Conservation (phyloP, 2,329 filamentous ascomycete species). For the Claviceps digitariae region DNA sequence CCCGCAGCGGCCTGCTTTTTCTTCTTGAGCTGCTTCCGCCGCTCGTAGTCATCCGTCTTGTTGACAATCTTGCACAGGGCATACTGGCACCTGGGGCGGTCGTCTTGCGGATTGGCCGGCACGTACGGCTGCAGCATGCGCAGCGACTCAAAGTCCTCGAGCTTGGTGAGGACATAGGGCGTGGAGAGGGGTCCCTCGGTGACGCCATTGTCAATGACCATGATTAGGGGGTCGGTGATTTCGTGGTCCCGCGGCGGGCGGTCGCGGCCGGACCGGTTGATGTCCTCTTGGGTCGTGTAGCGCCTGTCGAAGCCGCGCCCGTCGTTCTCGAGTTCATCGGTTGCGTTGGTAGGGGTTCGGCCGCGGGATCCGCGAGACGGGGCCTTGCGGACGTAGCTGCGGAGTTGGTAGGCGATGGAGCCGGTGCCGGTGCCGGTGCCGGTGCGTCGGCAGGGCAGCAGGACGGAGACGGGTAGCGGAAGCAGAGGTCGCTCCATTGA, state of each 20-base stretch:
- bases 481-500: background rate
- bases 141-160: conserved; percentile 24
- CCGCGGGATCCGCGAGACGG: background rate
- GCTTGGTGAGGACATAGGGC: conserved; percentile 25
- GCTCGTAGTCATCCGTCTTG: conserved; percentile 36
- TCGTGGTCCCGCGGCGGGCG: conserved; percentile 29
- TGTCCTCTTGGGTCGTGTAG: conserved; percentile 21
- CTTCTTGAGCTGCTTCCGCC: conserved; percentile 27
- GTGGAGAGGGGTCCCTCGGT: conserved; percentile 26
- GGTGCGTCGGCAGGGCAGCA: background rate
- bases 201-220: conserved; percentile 26
- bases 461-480: background rate
- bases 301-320: conserved; percentile 18
- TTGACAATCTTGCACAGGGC: conserved; percentile 62
- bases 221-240: conserved; percentile 28
- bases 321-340: conserved; percentile 8
- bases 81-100: conserved; percentile 12
- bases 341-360: background rate
- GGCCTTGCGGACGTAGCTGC: background rate
- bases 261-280: conserved; percentile 21
- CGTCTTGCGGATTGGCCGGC: conserved; percentile 15
- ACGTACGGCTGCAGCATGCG: conserved; percentile 28
- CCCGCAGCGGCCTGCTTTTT: conserved; percentile 28
- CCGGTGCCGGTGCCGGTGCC: background rate
- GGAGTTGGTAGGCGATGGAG: background rate